phyloP scores from a whole-genome alignment of 306 rosid species.

The Acacia melanoxylon region DNA sequence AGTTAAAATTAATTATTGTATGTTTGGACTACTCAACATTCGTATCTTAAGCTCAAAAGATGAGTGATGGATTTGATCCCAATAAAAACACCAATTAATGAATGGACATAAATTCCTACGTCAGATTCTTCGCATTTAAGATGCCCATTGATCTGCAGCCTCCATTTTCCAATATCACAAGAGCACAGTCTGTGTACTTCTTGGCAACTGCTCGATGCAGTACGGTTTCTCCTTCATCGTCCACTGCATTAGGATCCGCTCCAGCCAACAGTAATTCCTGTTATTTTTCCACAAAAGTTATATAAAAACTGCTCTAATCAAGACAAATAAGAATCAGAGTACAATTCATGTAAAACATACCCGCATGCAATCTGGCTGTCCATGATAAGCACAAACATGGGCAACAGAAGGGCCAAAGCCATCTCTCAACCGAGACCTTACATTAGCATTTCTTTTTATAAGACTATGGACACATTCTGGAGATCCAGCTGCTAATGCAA shows the following conservation, averaged over 20 bases:
- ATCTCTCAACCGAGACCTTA: constrained; percentile 81
- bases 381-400: constrained; percentile 96
- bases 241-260: constrained; percentile 94
- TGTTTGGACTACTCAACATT: constrained; percentile 7
- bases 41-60: constrained; percentile 16
- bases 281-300: constrained; percentile 33
- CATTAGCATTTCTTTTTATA: constrained; percentile 82
- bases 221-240: constrained; percentile 97
- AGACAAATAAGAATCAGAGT: constrained; percentile 29
- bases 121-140: constrained; percentile 71
- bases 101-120: constrained; percentile 59
- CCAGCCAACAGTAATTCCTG: constrained; percentile 95
- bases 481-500: constrained; percentile 98
- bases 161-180: constrained; percentile 92
- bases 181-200: constrained; percentile 92
- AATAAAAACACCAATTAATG: background rate
- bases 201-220: constrained; percentile 91
- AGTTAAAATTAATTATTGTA: constrained; percentile 12
- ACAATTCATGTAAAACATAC: constrained; percentile 58
- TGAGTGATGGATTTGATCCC: background rate
- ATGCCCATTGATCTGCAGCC: constrained; percentile 92
- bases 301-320: constrained; percentile 28
- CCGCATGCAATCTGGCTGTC: constrained; percentile 99
- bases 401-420: constrained; percentile 96
- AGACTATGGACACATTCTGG: constrained; percentile 87